Conservation (phyloP, 2,329 filamentous ascomycete species). For the Hymenoscyphus occultus region DNA sequence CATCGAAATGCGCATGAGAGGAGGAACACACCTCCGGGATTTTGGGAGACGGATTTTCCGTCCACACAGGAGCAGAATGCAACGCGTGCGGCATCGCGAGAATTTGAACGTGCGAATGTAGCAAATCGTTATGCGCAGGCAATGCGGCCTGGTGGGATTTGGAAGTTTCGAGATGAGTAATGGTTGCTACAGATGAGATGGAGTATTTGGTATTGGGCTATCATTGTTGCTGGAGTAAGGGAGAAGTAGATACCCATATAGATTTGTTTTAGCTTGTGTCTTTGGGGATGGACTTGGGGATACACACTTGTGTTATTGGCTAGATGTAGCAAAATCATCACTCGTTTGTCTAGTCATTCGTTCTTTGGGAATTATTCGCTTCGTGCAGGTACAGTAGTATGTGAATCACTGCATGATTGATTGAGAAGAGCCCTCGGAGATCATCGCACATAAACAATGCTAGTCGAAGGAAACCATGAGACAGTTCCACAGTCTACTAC, state of each 20-base stretch:
- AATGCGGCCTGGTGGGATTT: conserved; percentile 70
- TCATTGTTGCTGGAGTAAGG: conserved; percentile 11
- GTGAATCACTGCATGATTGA: background rate
- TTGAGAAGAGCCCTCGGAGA: background rate
- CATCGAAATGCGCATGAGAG: conserved; percentile 74
- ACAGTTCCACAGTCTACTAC: background rate
- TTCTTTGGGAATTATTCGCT: background rate
- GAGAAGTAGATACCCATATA: conserved; percentile 3
- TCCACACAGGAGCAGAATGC: conserved; percentile 74
- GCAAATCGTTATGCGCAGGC: conserved; percentile 78
- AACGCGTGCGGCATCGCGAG: conserved; percentile 63
- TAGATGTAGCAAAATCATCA: background rate
- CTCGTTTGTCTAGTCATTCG: background rate
- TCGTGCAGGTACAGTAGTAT: background rate
- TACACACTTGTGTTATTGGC: background rate
- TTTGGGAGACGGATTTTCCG: conserved; percentile 89
- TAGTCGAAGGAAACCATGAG: background rate
- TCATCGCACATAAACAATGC: background rate
- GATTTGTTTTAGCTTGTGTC: conserved; percentile 2
- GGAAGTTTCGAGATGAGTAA: conserved; percentile 75
- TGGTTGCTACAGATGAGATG: background rate
- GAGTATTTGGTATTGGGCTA: background rate
- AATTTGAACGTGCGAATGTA: conserved; percentile 61
- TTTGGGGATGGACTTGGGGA: background rate
- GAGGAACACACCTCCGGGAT: conserved; percentile 74